Percentiles rank a stretch among this genome's conserved stretches.
Evolutionary conservation across 1,139 yeast species (phyloP).

Genomic region (Blastobotrys capitulatus): DNA sequence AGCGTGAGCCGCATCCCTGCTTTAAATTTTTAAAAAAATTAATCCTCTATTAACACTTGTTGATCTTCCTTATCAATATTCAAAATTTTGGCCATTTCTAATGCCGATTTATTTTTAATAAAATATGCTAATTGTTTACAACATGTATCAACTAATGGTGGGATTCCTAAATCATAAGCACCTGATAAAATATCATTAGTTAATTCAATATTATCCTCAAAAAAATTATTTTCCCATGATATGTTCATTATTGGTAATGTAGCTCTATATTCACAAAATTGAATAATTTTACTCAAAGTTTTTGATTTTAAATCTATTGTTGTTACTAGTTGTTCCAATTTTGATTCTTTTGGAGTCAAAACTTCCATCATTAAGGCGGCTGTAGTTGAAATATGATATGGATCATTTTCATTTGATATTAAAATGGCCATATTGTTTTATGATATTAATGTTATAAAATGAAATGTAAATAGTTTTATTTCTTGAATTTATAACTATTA

Average conservation of each 20-base stretch:
- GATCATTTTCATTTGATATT: constrained; percentile 1
- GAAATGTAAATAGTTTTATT: too few relatives aligned
- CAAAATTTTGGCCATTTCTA: background rate
- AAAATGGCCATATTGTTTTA: background rate
- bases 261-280: constrained; percentile 2
- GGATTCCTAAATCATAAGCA: constrained; percentile 2
- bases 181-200: background rate
- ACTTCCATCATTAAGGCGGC: background rate
- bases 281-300: background rate
- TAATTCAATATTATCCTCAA: background rate
- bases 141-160: background rate
- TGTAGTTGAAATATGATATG: background rate
- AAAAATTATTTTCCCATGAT: constrained; percentile 1
- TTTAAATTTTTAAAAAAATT: background rate
- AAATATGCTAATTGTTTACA: constrained; percentile 3
- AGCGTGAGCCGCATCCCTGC: background rate
- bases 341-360: background rate
- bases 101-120: background rate
- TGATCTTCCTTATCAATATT: background rate
- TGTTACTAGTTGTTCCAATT: constrained; percentile 1
- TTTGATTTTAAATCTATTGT: background rate
- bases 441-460: background rate
- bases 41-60: background rate
- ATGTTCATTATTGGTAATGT: background rate
- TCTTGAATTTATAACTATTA: too few relatives aligned